A percentile compares a stretch with the other conserved stretches of the same genome.
phyloP scores from a whole-genome alignment of 306 rosid species.

The Gynostemma pentaphyllum region DNA sequence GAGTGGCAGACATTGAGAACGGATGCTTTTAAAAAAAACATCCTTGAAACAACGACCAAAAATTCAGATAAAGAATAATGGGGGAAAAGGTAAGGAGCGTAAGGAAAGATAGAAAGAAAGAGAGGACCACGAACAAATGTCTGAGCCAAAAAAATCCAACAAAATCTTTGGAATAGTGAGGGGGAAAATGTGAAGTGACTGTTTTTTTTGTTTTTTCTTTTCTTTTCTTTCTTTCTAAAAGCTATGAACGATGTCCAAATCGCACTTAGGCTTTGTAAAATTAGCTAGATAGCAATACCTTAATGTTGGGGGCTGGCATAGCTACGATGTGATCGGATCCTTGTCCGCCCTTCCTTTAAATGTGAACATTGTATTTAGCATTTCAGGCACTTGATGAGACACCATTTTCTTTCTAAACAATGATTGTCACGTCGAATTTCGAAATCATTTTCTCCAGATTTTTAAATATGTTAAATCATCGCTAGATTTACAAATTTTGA shows the following conservation, averaged over 20 bases:
- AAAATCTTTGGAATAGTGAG: neutral
- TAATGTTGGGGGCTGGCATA: no score
- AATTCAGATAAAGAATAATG: neutral
- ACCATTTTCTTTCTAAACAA: neutral
- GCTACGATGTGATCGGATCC: neutral
- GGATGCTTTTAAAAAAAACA: conserved; percentile 4
- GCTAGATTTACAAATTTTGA: no score
- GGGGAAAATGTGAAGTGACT: neutral
- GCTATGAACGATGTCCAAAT: no score
- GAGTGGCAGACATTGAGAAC: conserved; percentile 3
- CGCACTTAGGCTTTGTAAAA: no score
- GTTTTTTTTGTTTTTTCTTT: no score
- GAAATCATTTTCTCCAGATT: no score
- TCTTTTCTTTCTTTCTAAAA: no score
- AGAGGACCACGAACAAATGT: neutral
- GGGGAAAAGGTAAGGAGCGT: neutral
- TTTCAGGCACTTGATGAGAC: neutral
- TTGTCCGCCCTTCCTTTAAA: neutral
- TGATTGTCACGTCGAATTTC: no score
- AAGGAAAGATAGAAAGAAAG: neutral
- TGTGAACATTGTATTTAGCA: neutral
- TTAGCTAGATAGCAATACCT: no score
- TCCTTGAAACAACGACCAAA: neutral
- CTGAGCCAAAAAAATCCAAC: conserved; percentile 12
- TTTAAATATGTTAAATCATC: no score